Percentiles rank a stretch among this genome's conserved stretches.
phyloP scores from a whole-genome alignment of 768 basidiomycete genomes.

The Podaxis sp. region DNA sequence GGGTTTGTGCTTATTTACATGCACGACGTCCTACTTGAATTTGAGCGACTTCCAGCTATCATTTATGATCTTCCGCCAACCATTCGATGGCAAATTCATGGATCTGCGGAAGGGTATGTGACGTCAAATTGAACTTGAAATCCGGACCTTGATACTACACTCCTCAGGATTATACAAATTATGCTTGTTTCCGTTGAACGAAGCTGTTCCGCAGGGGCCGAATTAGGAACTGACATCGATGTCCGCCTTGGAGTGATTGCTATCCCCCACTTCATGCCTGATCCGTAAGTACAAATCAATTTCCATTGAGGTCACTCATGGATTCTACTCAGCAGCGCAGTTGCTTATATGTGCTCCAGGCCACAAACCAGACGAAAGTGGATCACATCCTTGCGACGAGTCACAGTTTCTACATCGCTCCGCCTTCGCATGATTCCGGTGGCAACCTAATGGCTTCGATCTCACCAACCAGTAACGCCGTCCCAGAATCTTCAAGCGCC shows the following conservation, averaged over 20 bases:
- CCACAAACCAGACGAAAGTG: background rate
- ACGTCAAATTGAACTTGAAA: background rate
- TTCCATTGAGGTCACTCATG: background rate
- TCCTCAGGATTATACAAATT: background rate
- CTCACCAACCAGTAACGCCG: no score
- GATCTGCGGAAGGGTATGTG: background rate
- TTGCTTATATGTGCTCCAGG: background rate
- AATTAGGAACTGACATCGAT: background rate
- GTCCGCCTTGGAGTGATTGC: background rate
- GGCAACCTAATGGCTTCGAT: background rate
- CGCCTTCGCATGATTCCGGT: background rate
- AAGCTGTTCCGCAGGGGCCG: background rate
- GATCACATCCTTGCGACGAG: conserved; percentile 1
- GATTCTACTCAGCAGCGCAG: conserved; percentile 1
- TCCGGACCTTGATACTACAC: background rate
- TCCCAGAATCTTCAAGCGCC: background rate
- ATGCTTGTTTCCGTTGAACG: background rate
- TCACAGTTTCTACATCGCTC: background rate
- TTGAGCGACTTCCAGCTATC: background rate
- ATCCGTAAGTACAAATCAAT: background rate
- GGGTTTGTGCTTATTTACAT: background rate
- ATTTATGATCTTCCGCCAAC: background rate
- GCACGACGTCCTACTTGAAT: background rate
- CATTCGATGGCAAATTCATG: background rate
- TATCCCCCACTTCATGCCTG: background rate